These are phyloP conservation scores for Bremia lactucae DNA, from an alignment of 352 stramenopile genomes.

Conservation along the genomic window DNA sequence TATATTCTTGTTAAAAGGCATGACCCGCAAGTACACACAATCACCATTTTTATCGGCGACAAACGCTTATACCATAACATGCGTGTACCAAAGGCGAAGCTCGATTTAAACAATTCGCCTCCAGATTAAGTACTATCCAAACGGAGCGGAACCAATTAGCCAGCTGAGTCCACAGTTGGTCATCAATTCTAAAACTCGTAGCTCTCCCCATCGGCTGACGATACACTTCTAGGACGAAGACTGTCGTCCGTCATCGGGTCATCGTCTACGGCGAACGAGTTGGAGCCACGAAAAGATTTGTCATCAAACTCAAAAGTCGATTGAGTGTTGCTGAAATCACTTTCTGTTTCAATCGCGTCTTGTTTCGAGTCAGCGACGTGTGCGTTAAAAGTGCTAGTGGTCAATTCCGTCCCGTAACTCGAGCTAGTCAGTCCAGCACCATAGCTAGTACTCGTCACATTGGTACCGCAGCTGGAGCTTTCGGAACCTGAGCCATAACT, in stretches of 20 bases:
- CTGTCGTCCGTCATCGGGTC: constrained; percentile 5
- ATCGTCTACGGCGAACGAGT: constrained; percentile 22
- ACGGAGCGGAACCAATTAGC: too few species aligned
- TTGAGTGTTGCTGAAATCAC: constrained; percentile 22
- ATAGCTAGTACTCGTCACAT: constrained; percentile 17
- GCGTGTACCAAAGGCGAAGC: too few species aligned
- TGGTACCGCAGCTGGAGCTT: constrained; percentile 18
- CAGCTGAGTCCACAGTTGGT: too few species aligned
- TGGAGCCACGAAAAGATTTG: constrained; percentile 17
- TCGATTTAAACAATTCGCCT: too few species aligned
- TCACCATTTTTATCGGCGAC: too few species aligned
- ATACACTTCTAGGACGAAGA: constrained; percentile 26
- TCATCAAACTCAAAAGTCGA: constrained; percentile 40
- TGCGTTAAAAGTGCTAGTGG: constrained; percentile 10
- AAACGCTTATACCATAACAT: too few species aligned
- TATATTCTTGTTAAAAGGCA: too few species aligned
- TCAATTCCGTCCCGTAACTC: constrained; percentile 12
- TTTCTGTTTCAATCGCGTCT: constrained; percentile 4
- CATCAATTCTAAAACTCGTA: constrained; percentile 55
- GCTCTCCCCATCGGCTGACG: constrained; percentile 46
- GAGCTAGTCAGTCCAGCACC: constrained; percentile 7
- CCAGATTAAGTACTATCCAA: too few species aligned
- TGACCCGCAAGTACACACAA: too few species aligned
- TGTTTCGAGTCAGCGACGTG: constrained; percentile 11
- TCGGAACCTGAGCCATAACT: constrained; percentile 16